Conservation (phyloP, 352 stramenopile species). For the Pythium sp. region DNA sequence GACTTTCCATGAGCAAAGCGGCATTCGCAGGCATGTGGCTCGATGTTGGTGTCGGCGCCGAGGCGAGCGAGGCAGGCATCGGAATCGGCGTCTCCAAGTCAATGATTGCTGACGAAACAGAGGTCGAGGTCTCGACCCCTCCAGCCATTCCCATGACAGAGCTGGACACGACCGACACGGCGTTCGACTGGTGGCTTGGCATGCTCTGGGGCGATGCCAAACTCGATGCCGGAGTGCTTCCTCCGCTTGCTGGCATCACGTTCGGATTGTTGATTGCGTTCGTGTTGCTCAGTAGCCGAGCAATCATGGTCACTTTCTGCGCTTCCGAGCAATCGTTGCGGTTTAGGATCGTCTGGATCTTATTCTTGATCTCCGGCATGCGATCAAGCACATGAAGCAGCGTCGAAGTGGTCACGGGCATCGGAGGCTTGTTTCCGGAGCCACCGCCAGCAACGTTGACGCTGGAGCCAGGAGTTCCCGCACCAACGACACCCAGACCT, state of each 20-base stretch:
- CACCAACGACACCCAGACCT: constrained; percentile 7
- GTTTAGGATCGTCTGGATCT: constrained; percentile 87
- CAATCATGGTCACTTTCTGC: constrained; percentile 88
- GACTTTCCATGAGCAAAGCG: constrained; percentile 24
- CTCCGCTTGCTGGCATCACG: constrained; percentile 14
- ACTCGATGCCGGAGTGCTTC: not conserved
- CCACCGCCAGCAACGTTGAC: constrained; percentile 4
- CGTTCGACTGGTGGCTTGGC: constrained; percentile 12
- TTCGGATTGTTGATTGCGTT: constrained; percentile 68
- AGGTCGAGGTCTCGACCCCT: constrained; percentile 26
- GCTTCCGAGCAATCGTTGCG: constrained; percentile 82
- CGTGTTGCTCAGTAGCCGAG: constrained; percentile 78
- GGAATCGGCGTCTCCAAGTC: constrained; percentile 48
- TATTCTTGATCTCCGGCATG: constrained; percentile 89
- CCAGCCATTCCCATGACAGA: constrained; percentile 25
- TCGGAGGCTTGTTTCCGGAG: constrained; percentile 20
- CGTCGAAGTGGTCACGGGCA: constrained; percentile 77
- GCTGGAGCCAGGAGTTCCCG: constrained; percentile 7
- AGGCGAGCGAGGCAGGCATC: constrained; percentile 37
- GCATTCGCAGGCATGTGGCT: constrained; percentile 6
- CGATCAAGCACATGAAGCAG: constrained; percentile 79
- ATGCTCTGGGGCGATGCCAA: constrained; percentile 4
- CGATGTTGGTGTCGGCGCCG: constrained; percentile 11
- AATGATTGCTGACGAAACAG: constrained; percentile 33
- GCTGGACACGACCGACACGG: constrained; percentile 11